A percentile compares a stretch with the other conserved stretches of the same genome.
Evolutionary conservation across 192 early-diverging fungal genomes (phyloP).

Genomic region (Phlyctochytrium planicorne): DNA sequence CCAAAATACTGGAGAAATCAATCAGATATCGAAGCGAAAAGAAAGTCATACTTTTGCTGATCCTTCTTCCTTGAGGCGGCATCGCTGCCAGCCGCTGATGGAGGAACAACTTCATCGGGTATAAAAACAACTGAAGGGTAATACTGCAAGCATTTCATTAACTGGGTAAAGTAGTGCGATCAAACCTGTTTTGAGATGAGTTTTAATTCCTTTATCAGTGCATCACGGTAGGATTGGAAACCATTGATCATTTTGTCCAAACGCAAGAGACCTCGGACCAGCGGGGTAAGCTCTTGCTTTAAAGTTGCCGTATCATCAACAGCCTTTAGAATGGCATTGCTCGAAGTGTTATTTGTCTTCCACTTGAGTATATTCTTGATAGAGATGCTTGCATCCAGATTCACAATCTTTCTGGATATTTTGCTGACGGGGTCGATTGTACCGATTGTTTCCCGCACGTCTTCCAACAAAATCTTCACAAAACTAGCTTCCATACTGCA

Average conservation of each 20-base stretch:
- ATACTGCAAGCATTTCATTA: constrained; percentile 18
- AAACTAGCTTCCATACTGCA: neutral
- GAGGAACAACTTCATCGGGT: constrained; percentile 19
- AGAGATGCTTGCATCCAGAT: constrained; percentile 30
- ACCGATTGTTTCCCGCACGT: constrained; percentile 57
- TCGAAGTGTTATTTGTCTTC: constrained; percentile 15
- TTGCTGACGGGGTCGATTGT: constrained; percentile 38
- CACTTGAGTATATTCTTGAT: constrained; percentile 35
- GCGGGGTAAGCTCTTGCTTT: constrained; percentile 57
- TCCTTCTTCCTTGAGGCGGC: constrained; percentile 18
- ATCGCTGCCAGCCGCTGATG: constrained; percentile 13
- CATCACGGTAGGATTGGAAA: constrained; percentile 76
- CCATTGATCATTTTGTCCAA: constrained; percentile 67
- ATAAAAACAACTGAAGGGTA: constrained; percentile 15
- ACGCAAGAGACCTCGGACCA: constrained; percentile 74
- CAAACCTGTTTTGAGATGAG: constrained; percentile 72
- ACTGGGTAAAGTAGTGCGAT: constrained; percentile 7
- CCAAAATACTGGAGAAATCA: constrained; percentile 46
- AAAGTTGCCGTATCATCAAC: constrained; percentile 43
- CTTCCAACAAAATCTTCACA: constrained; percentile 53
- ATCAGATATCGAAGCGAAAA: neutral
- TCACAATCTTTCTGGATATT: constrained; percentile 20
- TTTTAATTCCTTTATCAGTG: constrained; percentile 73
- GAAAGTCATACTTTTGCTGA: constrained; percentile 33
- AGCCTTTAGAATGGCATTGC: constrained; percentile 12